Evolutionary conservation across 495 filamentous ascomycete genomes (phyloP).

Genomic region (Lasiosphaeriaceae sp.): DNA sequence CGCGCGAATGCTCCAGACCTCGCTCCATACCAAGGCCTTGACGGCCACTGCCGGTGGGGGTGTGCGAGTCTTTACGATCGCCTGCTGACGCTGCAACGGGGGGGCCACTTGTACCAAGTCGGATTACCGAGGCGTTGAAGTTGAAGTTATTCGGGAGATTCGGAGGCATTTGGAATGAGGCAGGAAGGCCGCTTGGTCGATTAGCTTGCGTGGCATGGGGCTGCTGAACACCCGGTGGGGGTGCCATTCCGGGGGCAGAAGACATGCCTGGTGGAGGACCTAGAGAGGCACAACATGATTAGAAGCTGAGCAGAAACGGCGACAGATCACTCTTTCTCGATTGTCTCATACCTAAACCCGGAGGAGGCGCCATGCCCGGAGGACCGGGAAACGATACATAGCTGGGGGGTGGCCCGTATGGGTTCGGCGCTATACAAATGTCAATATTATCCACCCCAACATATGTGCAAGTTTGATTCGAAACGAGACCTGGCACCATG

Average conservation of each 20-base stretch:
- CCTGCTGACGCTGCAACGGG: constrained; percentile 59
- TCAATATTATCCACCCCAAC: too few species aligned
- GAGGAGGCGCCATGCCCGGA: constrained; percentile 69
- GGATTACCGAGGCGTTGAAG: constrained; percentile 95
- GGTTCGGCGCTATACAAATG: too few species aligned
- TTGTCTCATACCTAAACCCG: constrained; percentile 72
- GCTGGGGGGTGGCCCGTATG: constrained; percentile 66
- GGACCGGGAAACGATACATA: constrained; percentile 69
- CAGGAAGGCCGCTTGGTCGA: constrained; percentile 73
- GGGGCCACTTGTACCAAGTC: constrained; percentile 68
- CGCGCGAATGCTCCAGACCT: constrained; percentile 62
- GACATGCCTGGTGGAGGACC: constrained; percentile 69
- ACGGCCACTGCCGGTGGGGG: constrained; percentile 48
- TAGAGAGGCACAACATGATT: constrained; percentile 15
- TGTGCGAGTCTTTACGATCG: constrained; percentile 38
- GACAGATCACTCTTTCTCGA: constrained; percentile 9
- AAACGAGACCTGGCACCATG: too few species aligned
- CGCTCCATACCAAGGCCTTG: constrained; percentile 64
- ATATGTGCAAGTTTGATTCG: too few species aligned
- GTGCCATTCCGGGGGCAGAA: constrained; percentile 72
- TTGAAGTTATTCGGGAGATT: constrained; percentile 99
- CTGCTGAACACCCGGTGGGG: constrained; percentile 77
- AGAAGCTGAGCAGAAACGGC: not conserved
- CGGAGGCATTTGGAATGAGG: constrained; percentile 83
- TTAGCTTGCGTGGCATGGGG: constrained; percentile 62